Evolutionary conservation across 192 early-diverging fungal species (phyloP), one percentile per base, ranked within the genome.

Genomic region (Borealophlyctis nickersoniae): DNA sequence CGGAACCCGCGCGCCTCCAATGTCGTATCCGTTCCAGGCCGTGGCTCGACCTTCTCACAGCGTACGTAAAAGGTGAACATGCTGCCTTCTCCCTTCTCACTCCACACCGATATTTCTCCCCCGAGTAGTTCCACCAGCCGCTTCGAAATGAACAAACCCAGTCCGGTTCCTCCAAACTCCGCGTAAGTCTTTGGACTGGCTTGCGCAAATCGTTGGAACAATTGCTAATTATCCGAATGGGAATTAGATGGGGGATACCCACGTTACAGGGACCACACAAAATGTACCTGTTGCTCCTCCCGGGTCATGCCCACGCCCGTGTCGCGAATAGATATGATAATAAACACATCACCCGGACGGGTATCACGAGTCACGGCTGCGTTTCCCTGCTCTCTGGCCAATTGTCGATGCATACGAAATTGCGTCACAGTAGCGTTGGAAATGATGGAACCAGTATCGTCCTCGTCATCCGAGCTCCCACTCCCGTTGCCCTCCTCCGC

Each of bases 101-200:
- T 74, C 29, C 71, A 67, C 11, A 79, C 74, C 23, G 29, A n/a
- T 9, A 81, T 78, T 28, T 66, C 30, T 19, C 79, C 79, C n/a
- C 58, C 49, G 31, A 52, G 52, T 53, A 77, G 63, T 55, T 76
- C 73, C 14, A 69, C 72, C 1, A 81, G 62, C n/a, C 65, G 59
- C 51, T 79, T 79, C 24, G 60, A 62, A 56, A 81, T 81, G 49
- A 73, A 68, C 31, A 81, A 64, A 14, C 79, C 79, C 49, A 88
- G 68, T 2, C 65, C 69, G 34, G 62, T 61, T 32, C 79, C 79
- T n/a, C 79, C 79, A 52, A 69, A 76, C 49, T 76, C 70, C n/a
- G 62, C 61, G 32, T 76, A 72, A 3, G 74, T 76, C 31, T 65
- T 67, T 36, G 51, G 52, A 26, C 50, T 35, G n/a, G 68, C 64